These are phyloP conservation scores for Leccinum subtestaceum DNA, from an alignment of 768 basidiomycete genomes.

Conservation along the genomic window DNA sequence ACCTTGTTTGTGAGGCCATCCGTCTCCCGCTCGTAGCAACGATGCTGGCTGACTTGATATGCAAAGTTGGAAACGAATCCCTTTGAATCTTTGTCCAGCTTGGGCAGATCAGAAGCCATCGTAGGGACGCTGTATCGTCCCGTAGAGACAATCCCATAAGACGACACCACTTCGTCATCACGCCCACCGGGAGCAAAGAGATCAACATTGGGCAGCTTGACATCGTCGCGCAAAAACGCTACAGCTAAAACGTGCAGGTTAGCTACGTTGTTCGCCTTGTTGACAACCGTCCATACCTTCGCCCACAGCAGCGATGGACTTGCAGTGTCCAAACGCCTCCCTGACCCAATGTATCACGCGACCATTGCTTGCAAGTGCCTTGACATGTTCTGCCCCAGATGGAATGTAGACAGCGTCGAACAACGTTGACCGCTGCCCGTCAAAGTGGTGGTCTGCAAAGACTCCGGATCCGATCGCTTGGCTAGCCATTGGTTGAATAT, in stretches of 20 bases:
- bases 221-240: constrained; percentile 44
- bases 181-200: constrained; percentile 32
- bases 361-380: constrained; percentile 57
- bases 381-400: constrained; percentile 61
- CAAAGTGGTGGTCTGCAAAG: constrained; percentile 67
- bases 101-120: constrained; percentile 37
- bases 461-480: constrained; percentile 32
- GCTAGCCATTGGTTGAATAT: constrained; percentile 35
- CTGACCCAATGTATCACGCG: constrained; percentile 78
- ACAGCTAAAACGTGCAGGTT: constrained; percentile 37
- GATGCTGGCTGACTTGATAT: constrained; percentile 62
- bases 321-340: constrained; percentile 85
- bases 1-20: constrained; percentile 53
- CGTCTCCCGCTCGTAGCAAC: constrained; percentile 61
- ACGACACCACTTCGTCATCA: constrained; percentile 43
- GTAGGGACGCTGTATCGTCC: constrained; percentile 47
- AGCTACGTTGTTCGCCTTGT: not conserved
- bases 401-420: constrained; percentile 84
- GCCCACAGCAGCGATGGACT: constrained; percentile 76
- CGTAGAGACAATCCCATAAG: constrained; percentile 63
- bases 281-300: constrained; percentile 37
- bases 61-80: constrained; percentile 60
- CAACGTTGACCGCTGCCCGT: constrained; percentile 76
- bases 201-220: constrained; percentile 45
- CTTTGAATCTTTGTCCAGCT: constrained; percentile 43